phyloP scores from a whole-genome alignment of 352 stramenopile genomes.

The Phytophthora crassamura region DNA sequence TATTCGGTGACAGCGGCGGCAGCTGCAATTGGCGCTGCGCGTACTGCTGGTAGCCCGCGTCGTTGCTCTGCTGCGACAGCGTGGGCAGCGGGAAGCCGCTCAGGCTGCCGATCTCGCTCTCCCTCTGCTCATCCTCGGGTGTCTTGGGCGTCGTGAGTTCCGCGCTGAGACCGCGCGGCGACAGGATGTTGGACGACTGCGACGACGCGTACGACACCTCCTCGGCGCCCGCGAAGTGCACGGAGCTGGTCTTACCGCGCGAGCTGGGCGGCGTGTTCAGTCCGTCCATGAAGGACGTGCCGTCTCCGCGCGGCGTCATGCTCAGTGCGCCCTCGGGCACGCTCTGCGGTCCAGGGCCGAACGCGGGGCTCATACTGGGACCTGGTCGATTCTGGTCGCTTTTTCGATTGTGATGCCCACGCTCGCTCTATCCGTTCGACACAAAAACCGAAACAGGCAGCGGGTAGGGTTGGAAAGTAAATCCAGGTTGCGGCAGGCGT shows the following conservation, averaged over 20 bases:
- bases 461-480: slow-evolving; percentile 22
- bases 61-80: slow-evolving; percentile 21
- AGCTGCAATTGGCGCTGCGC: slow-evolving; percentile 73
- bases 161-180: slow-evolving; percentile 20
- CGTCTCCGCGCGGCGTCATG: slow-evolving; percentile 28
- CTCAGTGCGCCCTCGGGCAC: slow-evolving; percentile 24
- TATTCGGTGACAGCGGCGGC: slow-evolving; percentile 49
- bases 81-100: slow-evolving; percentile 36
- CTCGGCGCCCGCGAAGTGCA: slow-evolving; percentile 25
- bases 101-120: slow-evolving; percentile 3
- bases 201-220: slow-evolving; percentile 36
- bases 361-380: slow-evolving; percentile 25
- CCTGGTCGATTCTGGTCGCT: neutral
- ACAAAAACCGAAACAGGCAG: slow-evolving; percentile 8
- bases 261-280: slow-evolving; percentile 40
- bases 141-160: slow-evolving; percentile 43
- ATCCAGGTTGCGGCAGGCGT: neutral
- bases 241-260: slow-evolving; percentile 28
- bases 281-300: slow-evolving; percentile 28
- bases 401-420: slow-evolving; percentile 21
- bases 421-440: slow-evolving; percentile 25
- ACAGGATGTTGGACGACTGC: slow-evolving; percentile 37
- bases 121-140: slow-evolving; percentile 17
- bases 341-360: slow-evolving; percentile 5
- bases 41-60: slow-evolving; percentile 65